phyloP scores from a whole-genome alignment of 441 rosid species.

The Eruca vesicaria region DNA sequence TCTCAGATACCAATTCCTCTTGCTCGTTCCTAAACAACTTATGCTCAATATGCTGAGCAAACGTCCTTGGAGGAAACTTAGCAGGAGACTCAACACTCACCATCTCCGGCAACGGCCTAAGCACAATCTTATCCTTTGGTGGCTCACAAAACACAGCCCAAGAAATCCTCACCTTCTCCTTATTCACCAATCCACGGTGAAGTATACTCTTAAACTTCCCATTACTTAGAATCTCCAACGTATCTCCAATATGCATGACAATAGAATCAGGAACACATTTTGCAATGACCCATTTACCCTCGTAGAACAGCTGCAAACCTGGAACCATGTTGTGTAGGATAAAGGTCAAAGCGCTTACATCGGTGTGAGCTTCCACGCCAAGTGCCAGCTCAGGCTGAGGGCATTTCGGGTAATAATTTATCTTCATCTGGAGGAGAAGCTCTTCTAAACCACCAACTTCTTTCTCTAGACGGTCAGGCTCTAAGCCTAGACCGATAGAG shows the following conservation, averaged over 20 bases:
- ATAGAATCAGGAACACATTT: slow-evolving; percentile 92
- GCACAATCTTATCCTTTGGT: slow-evolving; percentile 87
- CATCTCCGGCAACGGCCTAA: slow-evolving; percentile 70
- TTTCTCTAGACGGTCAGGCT: slow-evolving; percentile 76
- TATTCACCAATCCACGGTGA: slow-evolving; percentile 85
- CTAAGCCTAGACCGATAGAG: slow-evolving; percentile 74
- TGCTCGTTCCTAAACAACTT: slow-evolving; percentile 75
- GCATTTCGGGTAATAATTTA: slow-evolving; percentile 89
- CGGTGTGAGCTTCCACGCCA: slow-evolving; percentile 95
- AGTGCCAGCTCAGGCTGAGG: slow-evolving; percentile 96
- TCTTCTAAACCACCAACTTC: slow-evolving; percentile 90
- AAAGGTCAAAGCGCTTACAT: slow-evolving; percentile 79
- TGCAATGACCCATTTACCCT: slow-evolving; percentile 81
- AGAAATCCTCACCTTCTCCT: slow-evolving; percentile 90
- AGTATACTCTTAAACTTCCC: slow-evolving; percentile 91
- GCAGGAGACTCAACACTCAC: slow-evolving; percentile 68
- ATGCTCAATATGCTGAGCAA: slow-evolving; percentile 75
- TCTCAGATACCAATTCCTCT: slow-evolving; percentile 34
- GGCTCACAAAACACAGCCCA: slow-evolving; percentile 99
- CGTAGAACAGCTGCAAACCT: slow-evolving; percentile 79
- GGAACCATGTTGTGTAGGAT: slow-evolving; percentile 99
- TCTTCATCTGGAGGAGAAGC: slow-evolving; percentile 82
- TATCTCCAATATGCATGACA: slow-evolving; percentile 91
- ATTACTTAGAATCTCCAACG: slow-evolving; percentile 87
- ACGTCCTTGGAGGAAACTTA: slow-evolving; percentile 82